Percentiles rank a stretch among this genome's conserved stretches.
phyloP scores from a whole-genome alignment of 2,329 filamentous ascomycete genomes.

The Ceratocystis harringtonii region DNA sequence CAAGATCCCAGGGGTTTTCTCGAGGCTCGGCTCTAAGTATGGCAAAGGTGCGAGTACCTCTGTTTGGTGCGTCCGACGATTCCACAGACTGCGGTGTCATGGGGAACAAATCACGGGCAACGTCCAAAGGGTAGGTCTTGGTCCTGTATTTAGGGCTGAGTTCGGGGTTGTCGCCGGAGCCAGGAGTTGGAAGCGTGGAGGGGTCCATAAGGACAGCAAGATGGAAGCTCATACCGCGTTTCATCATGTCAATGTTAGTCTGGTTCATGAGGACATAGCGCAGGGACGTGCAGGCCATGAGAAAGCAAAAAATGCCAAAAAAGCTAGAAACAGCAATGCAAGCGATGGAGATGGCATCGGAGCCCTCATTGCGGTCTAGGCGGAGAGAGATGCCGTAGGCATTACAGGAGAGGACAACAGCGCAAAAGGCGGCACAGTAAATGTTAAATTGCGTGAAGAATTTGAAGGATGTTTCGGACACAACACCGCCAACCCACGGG shows the following conservation, averaged over 20 bases:
- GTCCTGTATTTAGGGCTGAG: conserved; percentile 28
- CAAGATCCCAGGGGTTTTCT: conserved; percentile 77
- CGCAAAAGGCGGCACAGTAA: conserved; percentile 55
- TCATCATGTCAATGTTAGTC: conserved; percentile 72
- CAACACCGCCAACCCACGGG: conserved; percentile 89
- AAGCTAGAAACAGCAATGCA: conserved; percentile 51
- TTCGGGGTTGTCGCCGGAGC: conserved; percentile 20
- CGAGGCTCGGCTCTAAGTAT: conserved; percentile 58
- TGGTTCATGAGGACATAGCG: conserved; percentile 57
- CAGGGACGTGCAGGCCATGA: conserved; percentile 61
- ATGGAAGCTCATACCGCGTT: conserved; percentile 46
- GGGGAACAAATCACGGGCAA: conserved; percentile 13
- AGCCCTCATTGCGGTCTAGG: conserved; percentile 25
- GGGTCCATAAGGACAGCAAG: conserved; percentile 47
- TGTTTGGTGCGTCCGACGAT: conserved; percentile 37
- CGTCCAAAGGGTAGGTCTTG: conserved; percentile 43
- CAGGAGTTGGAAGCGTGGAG: conserved; percentile 35
- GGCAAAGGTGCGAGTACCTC: conserved; percentile 51
- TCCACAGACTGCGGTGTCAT: conserved; percentile 30
- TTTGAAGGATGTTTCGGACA: conserved; percentile 79
- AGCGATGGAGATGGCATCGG: conserved; percentile 50
- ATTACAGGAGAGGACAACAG: conserved; percentile 46
- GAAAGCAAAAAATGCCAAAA: conserved; percentile 65
- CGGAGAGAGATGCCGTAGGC: conserved; percentile 48
- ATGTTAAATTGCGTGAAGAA: conserved; percentile 80